Percentiles rank a stretch among this genome's conserved stretches.
These are phyloP conservation scores for Polymyxa betae DNA, from an alignment of 208 protist species.

Conservation along the genomic window DNA sequence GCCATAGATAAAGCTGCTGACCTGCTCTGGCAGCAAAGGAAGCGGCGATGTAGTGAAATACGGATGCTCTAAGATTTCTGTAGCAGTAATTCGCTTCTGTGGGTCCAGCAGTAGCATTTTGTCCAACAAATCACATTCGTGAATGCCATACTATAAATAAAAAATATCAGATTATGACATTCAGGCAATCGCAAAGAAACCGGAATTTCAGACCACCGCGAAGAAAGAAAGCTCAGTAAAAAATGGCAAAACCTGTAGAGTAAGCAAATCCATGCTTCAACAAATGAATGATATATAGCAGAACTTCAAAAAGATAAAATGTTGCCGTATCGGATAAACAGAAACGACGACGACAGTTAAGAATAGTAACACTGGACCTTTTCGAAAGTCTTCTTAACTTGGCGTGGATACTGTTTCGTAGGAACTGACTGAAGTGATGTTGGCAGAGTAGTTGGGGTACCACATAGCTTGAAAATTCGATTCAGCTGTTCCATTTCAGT, in stretches of 20 bases:
- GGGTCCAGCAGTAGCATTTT: conserved; percentile 7
- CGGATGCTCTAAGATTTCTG: neutral
- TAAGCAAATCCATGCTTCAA: too few species aligned
- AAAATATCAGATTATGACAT: too few species aligned
- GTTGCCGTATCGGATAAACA: too few species aligned
- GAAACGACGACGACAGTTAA: too few species aligned
- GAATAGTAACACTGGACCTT: too few species aligned
- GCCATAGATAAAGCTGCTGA: neutral
- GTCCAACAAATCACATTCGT: conserved; percentile 39
- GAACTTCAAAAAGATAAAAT: too few species aligned
- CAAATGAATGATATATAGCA: too few species aligned
- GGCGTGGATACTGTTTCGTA: neutral
- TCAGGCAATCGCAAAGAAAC: too few species aligned
- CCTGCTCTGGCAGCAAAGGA: conserved; percentile 6
- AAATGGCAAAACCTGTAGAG: neutral
- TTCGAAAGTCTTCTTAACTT: neutral
- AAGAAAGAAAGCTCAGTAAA: neutral
- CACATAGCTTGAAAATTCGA: conserved; percentile 68
- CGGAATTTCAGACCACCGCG: too few species aligned
- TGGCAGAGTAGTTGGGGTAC: conserved; percentile 76
- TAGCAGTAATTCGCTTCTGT: conserved; percentile 1
- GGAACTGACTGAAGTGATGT: neutral
- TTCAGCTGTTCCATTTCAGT: conserved; percentile 70
- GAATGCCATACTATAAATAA: neutral
- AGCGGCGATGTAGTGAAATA: conserved; percentile 28